A percentile compares a stretch with the other conserved stretches of the same genome.
These are phyloP conservation scores for Nepenthes mirabilis DNA, from an alignment of 148 eudicot genomes.

Conservation along the genomic window DNA sequence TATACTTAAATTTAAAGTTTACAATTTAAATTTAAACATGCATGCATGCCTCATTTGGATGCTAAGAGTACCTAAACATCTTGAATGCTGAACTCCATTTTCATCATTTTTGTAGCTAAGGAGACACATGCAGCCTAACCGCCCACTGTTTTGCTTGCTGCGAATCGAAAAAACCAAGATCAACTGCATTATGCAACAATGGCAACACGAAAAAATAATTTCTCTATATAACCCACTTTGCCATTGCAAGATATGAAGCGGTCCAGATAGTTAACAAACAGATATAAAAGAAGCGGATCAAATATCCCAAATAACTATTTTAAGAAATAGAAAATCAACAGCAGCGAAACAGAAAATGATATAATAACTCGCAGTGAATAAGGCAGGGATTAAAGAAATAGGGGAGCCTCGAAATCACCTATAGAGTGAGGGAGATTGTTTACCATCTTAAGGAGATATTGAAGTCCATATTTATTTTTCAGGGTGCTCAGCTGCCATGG, in stretches of 20 bases:
- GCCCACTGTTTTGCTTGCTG: constrained; percentile 33
- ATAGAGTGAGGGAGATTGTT: constrained; percentile 15
- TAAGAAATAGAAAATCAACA: no score
- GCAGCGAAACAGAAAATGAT: no score
- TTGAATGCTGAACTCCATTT: constrained; percentile 16
- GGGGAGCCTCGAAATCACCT: neutral
- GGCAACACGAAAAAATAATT: neutral
- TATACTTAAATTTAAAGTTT: no score
- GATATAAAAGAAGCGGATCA: constrained; percentile 26
- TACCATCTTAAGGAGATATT: constrained; percentile 12
- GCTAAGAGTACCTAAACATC: constrained; percentile 23
- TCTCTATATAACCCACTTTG: neutral
- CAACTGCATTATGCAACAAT: neutral
- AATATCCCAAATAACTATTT: constrained; percentile 14
- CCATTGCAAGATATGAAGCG: constrained; percentile 29
- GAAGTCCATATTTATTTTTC: neutral
- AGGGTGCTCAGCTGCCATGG: neutral
- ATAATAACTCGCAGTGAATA: no score
- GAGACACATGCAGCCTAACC: constrained; percentile 30
- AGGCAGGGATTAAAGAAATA: no score
- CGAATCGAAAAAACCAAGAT: neutral
- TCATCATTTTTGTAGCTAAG: constrained; percentile 40
- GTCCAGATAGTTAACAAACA: constrained; percentile 45
- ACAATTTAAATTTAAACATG: no score
- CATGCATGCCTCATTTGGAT: no score